Conservation (phyloP, 202 grass and related monocot species). For the Brachypodium distachyon region DNA sequence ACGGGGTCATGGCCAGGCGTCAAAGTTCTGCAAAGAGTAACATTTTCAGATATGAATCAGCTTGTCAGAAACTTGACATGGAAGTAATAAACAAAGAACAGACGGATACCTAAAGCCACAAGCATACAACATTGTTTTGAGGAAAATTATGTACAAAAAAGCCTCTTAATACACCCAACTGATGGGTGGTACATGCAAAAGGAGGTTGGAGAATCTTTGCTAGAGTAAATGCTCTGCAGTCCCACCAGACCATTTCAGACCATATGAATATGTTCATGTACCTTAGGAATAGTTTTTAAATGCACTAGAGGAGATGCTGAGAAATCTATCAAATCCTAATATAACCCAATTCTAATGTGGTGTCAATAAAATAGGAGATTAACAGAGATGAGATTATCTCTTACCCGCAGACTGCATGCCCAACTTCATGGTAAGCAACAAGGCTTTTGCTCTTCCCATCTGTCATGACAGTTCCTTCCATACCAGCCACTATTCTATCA, state of each 20-base stretch:
- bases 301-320: not conserved
- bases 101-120: not conserved
- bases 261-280: not conserved
- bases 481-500: conserved; percentile 98
- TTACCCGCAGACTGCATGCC: conserved; percentile 98
- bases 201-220: not conserved
- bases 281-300: not conserved
- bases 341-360: not conserved
- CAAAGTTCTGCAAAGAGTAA: conserved; percentile 60
- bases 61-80: not conserved
- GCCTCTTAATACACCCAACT: not conserved
- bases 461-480: conserved; percentile 99
- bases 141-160: not conserved
- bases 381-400: conserved; percentile 8
- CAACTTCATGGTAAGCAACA: conserved; percentile 99
- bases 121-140: not conserved
- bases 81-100: not conserved
- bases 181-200: not conserved
- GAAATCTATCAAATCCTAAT: not conserved
- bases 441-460: conserved; percentile 99
- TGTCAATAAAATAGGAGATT: not conserved
- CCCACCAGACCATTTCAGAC: not conserved
- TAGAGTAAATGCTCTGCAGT: not conserved
- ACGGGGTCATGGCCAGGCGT: conserved; percentile 91
- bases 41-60: not conserved